Evolutionary conservation across 768 basidiomycete genomes (phyloP).

Genomic region (Phylloporus sp.): DNA sequence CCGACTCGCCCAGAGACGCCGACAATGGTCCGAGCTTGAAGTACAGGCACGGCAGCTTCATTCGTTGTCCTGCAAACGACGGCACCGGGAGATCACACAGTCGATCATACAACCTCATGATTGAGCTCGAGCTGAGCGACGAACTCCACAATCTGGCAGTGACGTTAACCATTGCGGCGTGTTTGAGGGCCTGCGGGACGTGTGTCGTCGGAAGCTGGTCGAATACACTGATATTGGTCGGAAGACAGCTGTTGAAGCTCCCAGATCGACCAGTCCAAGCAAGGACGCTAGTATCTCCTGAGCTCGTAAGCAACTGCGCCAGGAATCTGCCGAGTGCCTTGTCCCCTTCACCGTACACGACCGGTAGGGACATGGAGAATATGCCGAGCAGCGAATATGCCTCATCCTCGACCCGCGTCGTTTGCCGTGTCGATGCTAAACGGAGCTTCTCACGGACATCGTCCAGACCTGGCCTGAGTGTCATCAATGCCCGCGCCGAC

Average conservation of each 20-base stretch:
- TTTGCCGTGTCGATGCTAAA: conserved; percentile 1
- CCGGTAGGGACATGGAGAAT: background rate
- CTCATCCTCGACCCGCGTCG: background rate
- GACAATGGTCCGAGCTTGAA: background rate
- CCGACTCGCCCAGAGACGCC: background rate
- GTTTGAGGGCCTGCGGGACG: background rate
- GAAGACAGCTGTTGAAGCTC: background rate
- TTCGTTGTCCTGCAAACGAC: background rate
- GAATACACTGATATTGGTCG: background rate
- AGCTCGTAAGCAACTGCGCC: background rate
- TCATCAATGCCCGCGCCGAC: background rate
- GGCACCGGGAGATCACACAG: background rate
- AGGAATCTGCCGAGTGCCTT: background rate
- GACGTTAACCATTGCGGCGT: background rate
- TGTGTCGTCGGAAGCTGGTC: background rate
- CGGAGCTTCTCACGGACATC: background rate
- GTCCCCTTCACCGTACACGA: background rate
- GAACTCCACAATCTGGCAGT: background rate
- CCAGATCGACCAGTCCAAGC: background rate
- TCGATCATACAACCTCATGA: background rate
- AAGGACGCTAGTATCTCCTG: background rate
- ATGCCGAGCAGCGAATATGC: background rate
- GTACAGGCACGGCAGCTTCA: background rate
- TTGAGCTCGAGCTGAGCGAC: background rate
- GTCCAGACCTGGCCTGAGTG: background rate